Conservation (phyloP, 768 basidiomycete species). For the Tylopilus sp. region DNA sequence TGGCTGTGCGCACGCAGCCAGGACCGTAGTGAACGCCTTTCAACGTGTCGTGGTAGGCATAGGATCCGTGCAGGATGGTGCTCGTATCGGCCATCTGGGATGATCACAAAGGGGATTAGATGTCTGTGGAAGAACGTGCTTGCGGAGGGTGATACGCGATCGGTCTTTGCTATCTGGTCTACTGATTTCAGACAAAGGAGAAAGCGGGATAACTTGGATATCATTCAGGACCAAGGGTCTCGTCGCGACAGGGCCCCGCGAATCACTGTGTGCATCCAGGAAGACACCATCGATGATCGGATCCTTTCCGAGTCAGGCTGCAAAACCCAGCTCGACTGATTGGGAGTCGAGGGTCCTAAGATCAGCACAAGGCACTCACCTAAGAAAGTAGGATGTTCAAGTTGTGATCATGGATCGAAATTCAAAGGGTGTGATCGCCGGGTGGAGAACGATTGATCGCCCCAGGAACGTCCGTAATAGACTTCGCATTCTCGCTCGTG, state of each 20-base stretch:
- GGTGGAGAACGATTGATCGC: too few relatives aligned
- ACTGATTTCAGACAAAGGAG: slow-evolving; percentile 2
- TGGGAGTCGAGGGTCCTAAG: too few relatives aligned
- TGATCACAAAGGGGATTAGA: neutral
- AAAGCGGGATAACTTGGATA: slow-evolving; percentile 1
- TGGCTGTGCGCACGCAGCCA: slow-evolving; percentile 56
- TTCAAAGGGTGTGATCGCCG: too few relatives aligned
- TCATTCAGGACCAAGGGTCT: neutral
- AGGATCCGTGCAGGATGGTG: slow-evolving; percentile 45
- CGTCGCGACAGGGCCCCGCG: neutral
- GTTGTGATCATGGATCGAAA: too few relatives aligned
- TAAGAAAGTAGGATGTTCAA: too few relatives aligned
- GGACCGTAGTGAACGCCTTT: slow-evolving; percentile 73
- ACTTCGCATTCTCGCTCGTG: too few relatives aligned
- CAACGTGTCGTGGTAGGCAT: slow-evolving; percentile 65
- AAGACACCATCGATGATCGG: too few relatives aligned
- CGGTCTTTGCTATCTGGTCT: neutral
- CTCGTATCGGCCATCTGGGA: slow-evolving; percentile 9
- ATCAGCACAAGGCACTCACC: too few relatives aligned
- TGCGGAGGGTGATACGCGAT: neutral
- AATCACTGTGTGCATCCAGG: too few relatives aligned
- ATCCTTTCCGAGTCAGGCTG: too few relatives aligned
- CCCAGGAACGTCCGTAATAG: too few relatives aligned
- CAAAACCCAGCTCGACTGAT: neutral
- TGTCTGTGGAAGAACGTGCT: too few relatives aligned